Base-by-base conservation (phyloP, 805 yeast species). In the Kodamaea leandrae region DNA sequence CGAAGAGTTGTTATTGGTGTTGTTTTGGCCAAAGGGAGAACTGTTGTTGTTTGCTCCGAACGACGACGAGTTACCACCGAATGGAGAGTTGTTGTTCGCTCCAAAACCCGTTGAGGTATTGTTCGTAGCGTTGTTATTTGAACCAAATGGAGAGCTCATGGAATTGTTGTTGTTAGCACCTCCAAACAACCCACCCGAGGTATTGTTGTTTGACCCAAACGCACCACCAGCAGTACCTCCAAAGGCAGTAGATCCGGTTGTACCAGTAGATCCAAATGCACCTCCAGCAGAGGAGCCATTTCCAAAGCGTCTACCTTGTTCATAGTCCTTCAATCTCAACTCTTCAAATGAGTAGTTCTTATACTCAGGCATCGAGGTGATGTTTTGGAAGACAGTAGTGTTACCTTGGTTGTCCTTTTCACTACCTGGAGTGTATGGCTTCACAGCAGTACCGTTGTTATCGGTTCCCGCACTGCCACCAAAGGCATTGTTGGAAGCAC, bases 351-450 rank as follows among this genome's bases (percentile, higher is more conserved):
- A 86, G 53, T 63, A 86, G 51, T 81, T 80, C 52, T 75, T 76
- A 58, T 91, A 93, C 61, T 88, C 96, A 4, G 95, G 96, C 97
- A 93, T 90, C 33, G 86, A 77, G 8, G 86, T 70, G 46, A 93
- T 83, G 51, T 80, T 80, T 61, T 91, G 87, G 64, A 71, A 90
- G 37, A 72, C 64, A 41, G 79, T 81, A 15, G 71, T 67, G 5
- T 77, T 75, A 23, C 79, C 76, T 2, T 58, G 46, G 9, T 80
- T 68, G 55, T 90, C 97, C 53, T 83, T 85, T 59, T 91, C 97
- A 25, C 73, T 70, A 49, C 63, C 72, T 6, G 89, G 75, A 38
- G 78, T 71, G 58, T 81, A 90, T 1, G 96, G 91, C 51, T 74
- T 79, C 6, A 72, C 63, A 0, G 82, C 77, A 4, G 96, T 83